phyloP scores from a whole-genome alignment of 1,139 yeast species.

The Hemisphaericaspora xylofermentans region DNA sequence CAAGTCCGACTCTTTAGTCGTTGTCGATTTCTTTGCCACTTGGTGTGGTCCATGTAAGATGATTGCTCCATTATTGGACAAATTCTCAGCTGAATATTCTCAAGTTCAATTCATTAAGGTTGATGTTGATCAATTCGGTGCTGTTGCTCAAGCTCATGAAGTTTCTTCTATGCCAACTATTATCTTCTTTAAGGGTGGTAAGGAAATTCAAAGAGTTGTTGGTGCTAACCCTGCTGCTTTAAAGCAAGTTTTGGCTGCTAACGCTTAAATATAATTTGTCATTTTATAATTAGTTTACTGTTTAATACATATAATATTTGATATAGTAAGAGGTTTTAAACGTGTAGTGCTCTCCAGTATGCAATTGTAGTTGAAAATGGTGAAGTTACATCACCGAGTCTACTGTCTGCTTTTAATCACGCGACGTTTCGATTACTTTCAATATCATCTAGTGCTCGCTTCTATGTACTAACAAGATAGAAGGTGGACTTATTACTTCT shows the following conservation, averaged over 20 bases:
- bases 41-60: slow-evolving; percentile 97
- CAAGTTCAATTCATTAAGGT: slow-evolving; percentile 75
- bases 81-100: slow-evolving; percentile 46
- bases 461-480: too few species aligned
- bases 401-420: too few species aligned
- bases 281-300: neutral
- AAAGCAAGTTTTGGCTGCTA: slow-evolving; percentile 62
- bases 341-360: neutral
- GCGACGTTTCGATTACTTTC: too few species aligned
- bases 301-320: neutral
- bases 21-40: slow-evolving; percentile 82
- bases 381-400: too few species aligned
- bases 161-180: slow-evolving; percentile 90
- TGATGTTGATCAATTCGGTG: slow-evolving; percentile 78
- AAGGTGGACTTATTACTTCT: too few species aligned
- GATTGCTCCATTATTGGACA: slow-evolving; percentile 75
- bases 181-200: slow-evolving; percentile 73
- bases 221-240: slow-evolving; percentile 88
- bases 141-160: slow-evolving; percentile 71
- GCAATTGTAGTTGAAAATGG: neutral
- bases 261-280: slow-evolving; percentile 41
- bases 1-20: slow-evolving; percentile 57
- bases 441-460: too few species aligned
- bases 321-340: neutral
- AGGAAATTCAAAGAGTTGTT: slow-evolving; percentile 68